Conservation (phyloP, 129 eudicot species). For the Deinandra increscens region DNA sequence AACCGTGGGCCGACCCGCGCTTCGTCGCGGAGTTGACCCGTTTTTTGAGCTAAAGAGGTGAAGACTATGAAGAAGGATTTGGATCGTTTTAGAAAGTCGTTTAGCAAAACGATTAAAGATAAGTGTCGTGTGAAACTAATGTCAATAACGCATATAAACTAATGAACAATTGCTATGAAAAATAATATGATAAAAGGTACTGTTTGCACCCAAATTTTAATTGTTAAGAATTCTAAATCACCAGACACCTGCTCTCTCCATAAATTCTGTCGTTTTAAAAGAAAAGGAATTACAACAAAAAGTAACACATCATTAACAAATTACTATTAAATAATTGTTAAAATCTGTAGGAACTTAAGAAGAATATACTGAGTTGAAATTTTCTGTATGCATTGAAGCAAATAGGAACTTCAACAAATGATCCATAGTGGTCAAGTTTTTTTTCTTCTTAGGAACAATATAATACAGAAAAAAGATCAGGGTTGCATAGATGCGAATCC, state of each 20-base stretch:
- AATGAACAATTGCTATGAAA: too few species aligned
- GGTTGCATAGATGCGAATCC: background rate
- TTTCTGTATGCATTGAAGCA: background rate
- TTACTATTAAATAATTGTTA: background rate
- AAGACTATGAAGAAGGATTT: too few species aligned
- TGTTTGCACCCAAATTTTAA: too few species aligned
- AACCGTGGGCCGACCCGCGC: too few species aligned
- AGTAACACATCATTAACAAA: slow-evolving; percentile 8
- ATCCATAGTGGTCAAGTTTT: background rate
- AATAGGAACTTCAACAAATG: background rate
- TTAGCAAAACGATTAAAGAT: too few species aligned
- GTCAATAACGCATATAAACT: too few species aligned
- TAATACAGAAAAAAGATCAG: background rate
- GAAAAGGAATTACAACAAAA: background rate
- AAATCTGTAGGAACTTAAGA: background rate
- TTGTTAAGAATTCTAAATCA: slow-evolving; percentile 37
- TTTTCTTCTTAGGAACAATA: background rate
- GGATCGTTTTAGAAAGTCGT: too few species aligned
- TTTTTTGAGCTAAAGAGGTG: too few species aligned
- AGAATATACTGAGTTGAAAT: background rate
- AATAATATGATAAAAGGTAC: too few species aligned
- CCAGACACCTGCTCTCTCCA: slow-evolving; percentile 48
- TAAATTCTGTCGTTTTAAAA: slow-evolving; percentile 22
- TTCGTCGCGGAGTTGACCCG: too few species aligned
- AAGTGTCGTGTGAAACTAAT: too few species aligned